Evolutionary conservation across 2,329 filamentous ascomycete species (phyloP).

Genomic region (Sclerotinia trifoliorum): DNA sequence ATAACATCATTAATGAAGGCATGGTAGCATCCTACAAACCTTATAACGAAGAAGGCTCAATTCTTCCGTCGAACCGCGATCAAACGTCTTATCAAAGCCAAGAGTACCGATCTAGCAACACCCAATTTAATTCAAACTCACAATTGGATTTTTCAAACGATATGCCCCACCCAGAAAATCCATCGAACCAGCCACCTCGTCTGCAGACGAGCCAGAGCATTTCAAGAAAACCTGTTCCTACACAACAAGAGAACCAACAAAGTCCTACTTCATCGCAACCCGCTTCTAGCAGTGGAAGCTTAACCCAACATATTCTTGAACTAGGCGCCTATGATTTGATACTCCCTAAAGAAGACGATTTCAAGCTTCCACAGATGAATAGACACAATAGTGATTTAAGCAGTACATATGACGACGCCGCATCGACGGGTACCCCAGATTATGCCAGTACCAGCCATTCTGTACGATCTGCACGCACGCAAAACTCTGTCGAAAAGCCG

Average conservation of each 20-base stretch:
- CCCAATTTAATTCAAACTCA: conserved; percentile 25
- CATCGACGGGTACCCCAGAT: conserved; percentile 66
- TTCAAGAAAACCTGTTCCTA: conserved; percentile 53
- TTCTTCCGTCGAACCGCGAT: conserved; percentile 25
- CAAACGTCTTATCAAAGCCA: conserved; percentile 25
- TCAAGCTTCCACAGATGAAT: conserved; percentile 26
- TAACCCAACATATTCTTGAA: conserved; percentile 46
- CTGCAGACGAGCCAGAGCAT: conserved; percentile 46
- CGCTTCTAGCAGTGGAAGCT: conserved; percentile 43
- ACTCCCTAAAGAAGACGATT: conserved; percentile 25
- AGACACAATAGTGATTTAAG: conserved; percentile 43
- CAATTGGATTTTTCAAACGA: conserved; percentile 26
- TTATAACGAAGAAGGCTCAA: conserved; percentile 13
- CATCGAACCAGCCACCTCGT: conserved; percentile 21
- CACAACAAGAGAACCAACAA: conserved; percentile 43
- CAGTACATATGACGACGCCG: conserved; percentile 59
- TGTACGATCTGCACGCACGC: conserved; percentile 37
- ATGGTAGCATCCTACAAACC: conserved; percentile 37
- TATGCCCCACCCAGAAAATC: conserved; percentile 7
- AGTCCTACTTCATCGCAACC: conserved; percentile 43
- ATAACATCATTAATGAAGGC: conserved; percentile 39
- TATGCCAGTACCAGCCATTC: conserved; percentile 63
- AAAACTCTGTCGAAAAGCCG: conserved; percentile 60
- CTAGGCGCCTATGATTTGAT: conserved; percentile 49
- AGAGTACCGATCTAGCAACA: conserved; percentile 6